Evolutionary conservation across 371 early-diverging fungal genomes (phyloP).

Genomic region (Mucor irregularis): DNA sequence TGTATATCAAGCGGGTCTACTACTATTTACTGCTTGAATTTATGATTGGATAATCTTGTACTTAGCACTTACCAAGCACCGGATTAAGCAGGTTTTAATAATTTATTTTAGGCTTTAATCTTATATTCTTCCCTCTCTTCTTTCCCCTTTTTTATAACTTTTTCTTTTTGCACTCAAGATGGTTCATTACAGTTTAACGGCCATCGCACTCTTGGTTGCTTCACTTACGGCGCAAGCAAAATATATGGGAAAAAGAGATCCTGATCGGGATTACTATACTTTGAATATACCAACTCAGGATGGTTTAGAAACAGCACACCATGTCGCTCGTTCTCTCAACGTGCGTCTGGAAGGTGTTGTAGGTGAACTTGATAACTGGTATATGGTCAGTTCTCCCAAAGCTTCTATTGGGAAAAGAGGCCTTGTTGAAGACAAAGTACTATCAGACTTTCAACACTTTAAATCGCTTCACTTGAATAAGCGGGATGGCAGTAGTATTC

Average conservation of each 20-base stretch:
- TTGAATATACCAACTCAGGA: conserved; percentile 41
- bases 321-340: conserved; percentile 44
- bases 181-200: background rate
- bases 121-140: background rate
- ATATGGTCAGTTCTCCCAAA: conserved; percentile 52
- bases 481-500: conserved; percentile 7
- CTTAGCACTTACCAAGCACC: too few species aligned
- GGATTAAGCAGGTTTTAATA: too few species aligned
- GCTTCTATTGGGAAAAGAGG: conserved; percentile 11
- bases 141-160: background rate
- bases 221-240: background rate
- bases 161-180: background rate
- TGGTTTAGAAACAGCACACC: conserved; percentile 21
- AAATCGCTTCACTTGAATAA: conserved; percentile 11
- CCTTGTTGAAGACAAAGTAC: conserved; percentile 15
- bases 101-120: too few species aligned
- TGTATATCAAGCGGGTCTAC: too few species aligned
- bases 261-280: conserved; percentile 50
- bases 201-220: background rate
- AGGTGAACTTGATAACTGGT: conserved; percentile 66
- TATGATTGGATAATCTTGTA: too few species aligned
- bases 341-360: conserved; percentile 65
- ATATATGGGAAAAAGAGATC: conserved; percentile 25
- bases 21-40: too few species aligned
- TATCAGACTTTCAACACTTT: conserved; percentile 12